Base-by-base conservation (phyloP, 176 grass and related monocot genomes). In the Carex myosuroides region DNA sequence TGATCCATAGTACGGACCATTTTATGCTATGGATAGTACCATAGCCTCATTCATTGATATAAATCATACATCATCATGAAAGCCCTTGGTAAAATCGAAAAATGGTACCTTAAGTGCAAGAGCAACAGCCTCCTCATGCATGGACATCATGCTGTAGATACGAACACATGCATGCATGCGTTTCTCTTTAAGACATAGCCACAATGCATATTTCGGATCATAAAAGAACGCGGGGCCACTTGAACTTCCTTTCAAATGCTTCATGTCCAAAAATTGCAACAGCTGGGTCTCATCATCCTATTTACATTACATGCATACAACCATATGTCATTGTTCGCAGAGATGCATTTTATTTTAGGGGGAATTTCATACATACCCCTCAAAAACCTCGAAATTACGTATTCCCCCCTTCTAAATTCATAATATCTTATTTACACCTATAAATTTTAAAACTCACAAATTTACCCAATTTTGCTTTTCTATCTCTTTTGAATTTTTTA, bases 101-200 rank as follows among this genome's bases (percentile, higher is more conserved):
- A 37, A 62, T 24, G 64, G 83, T 91, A 93, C 95, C 89, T 88
- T 92, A 56, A 98, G 91, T 88, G 95, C 92, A 86, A 98, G 92
- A 60, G 95, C 92, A 46, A 98, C 95, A 77, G 95, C 95, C 88
- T 98, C 95, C 87, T 95, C 95, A 26, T 98, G 95, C 95, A 98
- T 98, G 82, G 91, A 93, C 95, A 98, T 98, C 92, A 95, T 98
- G 83, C 95, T 98, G 71, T 98, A 98, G 82, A 98, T 98, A 83
- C 89, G 89, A 87, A 98, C 89, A 83, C 95, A 98, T 57, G 95
- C 89, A 89, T 91, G 90, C 92, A 98, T 98, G 85, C 89, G 87
- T 85, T 89, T 98, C 76, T 94, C 92, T 82, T 98, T 94, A 79
- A 98, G 89, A 89, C 95, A 98, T 21, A 98, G 86, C 60, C 95